phyloP scores from a whole-genome alignment of 345 rosid genomes.

The Rhodomyrtus tomentosa region DNA sequence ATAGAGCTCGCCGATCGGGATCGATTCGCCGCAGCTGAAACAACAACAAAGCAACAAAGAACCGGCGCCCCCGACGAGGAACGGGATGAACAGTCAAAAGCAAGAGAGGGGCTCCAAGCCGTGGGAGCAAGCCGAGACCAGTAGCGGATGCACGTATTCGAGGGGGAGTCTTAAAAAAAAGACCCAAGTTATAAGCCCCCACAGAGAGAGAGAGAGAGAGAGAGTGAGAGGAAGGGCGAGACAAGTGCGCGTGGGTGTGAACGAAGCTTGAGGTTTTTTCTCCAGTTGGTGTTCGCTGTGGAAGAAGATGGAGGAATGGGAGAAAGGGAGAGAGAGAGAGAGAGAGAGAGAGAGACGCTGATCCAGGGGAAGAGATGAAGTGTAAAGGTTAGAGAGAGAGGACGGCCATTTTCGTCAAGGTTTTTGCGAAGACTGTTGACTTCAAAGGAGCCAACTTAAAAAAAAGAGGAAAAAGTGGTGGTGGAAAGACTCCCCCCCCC shows the following conservation, averaged over 20 bases:
- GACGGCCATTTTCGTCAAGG: not conserved
- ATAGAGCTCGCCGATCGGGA: not conserved
- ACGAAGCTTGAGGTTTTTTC: not conserved
- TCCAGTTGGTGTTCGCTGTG: not conserved
- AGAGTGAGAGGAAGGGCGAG: not conserved
- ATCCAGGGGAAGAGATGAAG: not conserved
- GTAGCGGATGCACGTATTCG: not conserved
- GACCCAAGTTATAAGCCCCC: not conserved
- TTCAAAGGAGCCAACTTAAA: too few relatives aligned
- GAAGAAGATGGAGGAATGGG: not conserved
- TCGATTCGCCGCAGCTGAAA: not conserved
- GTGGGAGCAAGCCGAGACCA: not conserved
- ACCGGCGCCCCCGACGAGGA: not conserved
- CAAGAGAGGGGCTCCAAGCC: not conserved
- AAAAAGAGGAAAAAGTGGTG: not conserved
- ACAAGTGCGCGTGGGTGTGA: not conserved
- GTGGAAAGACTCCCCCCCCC: not conserved
- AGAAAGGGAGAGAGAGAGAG: not conserved
- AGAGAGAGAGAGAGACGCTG: not conserved
- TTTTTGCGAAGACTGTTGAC: not conserved
- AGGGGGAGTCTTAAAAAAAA: not conserved
- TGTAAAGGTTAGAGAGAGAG: not conserved
- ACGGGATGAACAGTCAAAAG: not conserved
- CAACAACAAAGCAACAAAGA: not conserved
- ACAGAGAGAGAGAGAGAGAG: not conserved